Base-by-base conservation (phyloP, 2,329 filamentous ascomycete genomes). In the Phaeosphaeria sp. region DNA sequence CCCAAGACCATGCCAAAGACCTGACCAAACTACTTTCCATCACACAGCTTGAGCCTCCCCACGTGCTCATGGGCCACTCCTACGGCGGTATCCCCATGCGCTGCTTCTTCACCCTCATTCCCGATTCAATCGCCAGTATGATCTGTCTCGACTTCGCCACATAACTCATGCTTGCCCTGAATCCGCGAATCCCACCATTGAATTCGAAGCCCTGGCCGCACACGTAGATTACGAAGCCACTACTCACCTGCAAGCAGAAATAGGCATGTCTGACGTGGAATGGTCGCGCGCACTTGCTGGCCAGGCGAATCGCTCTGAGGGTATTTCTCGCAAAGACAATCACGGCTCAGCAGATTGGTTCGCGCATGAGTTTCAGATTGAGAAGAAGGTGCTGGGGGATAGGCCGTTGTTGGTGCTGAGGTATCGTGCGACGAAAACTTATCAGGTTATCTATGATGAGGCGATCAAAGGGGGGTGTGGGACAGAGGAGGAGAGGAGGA, bases 101-200 rank as follows among this genome's bases (percentile, higher is more conserved):
- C 11, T 39, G 53, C 6, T 60, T 63, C 25, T 41, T 63, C 30
- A 42, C 27, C 10, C 33, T 41, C 30, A 6, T 50, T 3, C 27
- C 46, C n/a, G 10, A 21, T 6, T 1, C 25, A 21, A 22, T 59
- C 2, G 22, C 42, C 1, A 54, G 54, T 6, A 39, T 56, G 21
- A 6, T 60, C 1, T 57, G 55, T 13, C 22, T 57, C 18, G 60
- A 63, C 43, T 36, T 30, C 1, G 60, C 57, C 0, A 63, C 54
- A 33, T 57, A 60, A 33, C 44, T 63, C 25, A 60, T 63, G 57
- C 55, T 63, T 2, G 47, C 51, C 27, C 30, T 58, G 6, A 58
- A 56, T 27, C 23, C 51, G 11, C 52, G 48, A 6, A 48, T 62
- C 9, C 60, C 57, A 17, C 52, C 42, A 17, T 36, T 4, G 49